Evolutionary conservation across 1,284 basidiomycete species (phyloP).

Genomic region (Neolentinus lepideus): DNA sequence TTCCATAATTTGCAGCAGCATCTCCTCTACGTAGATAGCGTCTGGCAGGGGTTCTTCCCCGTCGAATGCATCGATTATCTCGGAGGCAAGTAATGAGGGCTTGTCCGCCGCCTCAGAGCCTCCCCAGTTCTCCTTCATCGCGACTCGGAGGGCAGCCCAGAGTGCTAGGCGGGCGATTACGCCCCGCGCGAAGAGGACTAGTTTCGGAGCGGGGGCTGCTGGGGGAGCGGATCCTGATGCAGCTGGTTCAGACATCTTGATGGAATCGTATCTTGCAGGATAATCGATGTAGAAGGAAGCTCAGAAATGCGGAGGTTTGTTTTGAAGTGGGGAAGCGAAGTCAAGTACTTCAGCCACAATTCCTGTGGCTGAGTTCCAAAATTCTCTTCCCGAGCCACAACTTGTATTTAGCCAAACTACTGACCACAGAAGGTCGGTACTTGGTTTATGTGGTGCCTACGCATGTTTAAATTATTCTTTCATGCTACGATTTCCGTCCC

Average conservation of each 20-base stretch:
- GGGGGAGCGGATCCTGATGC: constrained; percentile 9
- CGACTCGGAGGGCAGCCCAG: constrained; percentile 82
- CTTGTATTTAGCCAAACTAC: too few species aligned
- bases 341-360: too few species aligned
- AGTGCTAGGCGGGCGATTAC: constrained; percentile 70
- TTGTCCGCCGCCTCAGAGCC: constrained; percentile 60
- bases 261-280: not conserved
- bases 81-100: constrained; percentile 68
- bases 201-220: constrained; percentile 28
- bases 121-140: constrained; percentile 79
- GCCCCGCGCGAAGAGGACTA: constrained; percentile 78
- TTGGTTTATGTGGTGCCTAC: too few species aligned
- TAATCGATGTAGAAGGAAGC: not conserved
- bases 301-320: too few species aligned
- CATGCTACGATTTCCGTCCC: too few species aligned
- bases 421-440: too few species aligned
- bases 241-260: not conserved
- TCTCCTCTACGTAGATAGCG: constrained; percentile 67
- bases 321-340: too few species aligned
- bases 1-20: constrained; percentile 71
- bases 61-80: constrained; percentile 83
- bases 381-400: not conserved
- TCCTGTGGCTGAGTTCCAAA: not conserved
- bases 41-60: constrained; percentile 51
- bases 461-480: too few species aligned